Base-by-base conservation (phyloP, 371 early-diverging fungal genomes). In the Smittium culicis region DNA sequence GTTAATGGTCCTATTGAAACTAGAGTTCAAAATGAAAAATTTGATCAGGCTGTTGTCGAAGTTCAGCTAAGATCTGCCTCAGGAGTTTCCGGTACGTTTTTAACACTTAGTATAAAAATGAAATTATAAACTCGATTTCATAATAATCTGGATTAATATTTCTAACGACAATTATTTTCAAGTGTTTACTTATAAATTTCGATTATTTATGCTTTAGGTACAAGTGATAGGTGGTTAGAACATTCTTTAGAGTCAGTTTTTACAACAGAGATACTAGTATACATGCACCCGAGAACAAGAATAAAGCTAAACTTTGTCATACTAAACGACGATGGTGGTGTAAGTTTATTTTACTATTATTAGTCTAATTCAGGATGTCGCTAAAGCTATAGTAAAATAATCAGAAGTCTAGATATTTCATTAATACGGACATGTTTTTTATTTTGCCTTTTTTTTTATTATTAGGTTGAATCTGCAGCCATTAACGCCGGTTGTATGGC, bases 1-100 rank as follows among this genome's bases (percentile, higher is more conserved):
- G 87, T 95, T 2, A 83, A 86, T 66, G 97, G 97, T 1, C 97
- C 97, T 0, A 81, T 84, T 25, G 93, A 93, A 64, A 91, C 89
- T 45, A 83, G 80, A 68, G 64, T 89, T 5, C 83, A 87, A 16
- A 92, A 94, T 66, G 97, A 95, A 72, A 83, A 88, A 71, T 70
- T 93, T 29, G 94, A 94, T 72, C 84, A 82, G 66, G 92, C 97
- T 0, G 84, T 85, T 27, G 72, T 96, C 0, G 89, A 92, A 56
- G 88, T 95, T 8, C 76, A 85, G 31, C 83, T 86, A 34, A 82
- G 88, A 60, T 88, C 94, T 2, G 79, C 82, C 11, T 73, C 82
- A 54, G 93, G 93, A n/a, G 34, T 55, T 11, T 68, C 72, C 5
- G 57, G 64, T 59, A 80, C 57, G 20, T 45, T 20, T 5, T 11